Base-by-base conservation (phyloP, 2,329 filamentous ascomycete genomes). In the Colletotrichum melonis region DNA sequence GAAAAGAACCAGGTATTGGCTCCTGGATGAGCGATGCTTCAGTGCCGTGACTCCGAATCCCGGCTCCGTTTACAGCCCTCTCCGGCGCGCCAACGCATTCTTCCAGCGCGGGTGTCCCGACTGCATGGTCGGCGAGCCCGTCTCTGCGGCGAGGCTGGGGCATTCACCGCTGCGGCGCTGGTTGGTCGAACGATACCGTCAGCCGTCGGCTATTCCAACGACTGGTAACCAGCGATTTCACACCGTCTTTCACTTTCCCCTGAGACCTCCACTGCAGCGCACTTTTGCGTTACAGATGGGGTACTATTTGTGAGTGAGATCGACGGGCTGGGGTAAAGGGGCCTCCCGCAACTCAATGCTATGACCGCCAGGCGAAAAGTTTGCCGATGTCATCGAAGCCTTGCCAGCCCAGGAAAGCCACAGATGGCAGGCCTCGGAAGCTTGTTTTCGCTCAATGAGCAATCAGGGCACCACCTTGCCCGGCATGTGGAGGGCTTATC, bases 301-400 rank as follows among this genome's bases (percentile, higher is more conserved):
- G 60, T 35, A 46, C 46, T 30, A 42, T 55, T 59, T 52, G 42
- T 28, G n/a, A 64, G 54, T 60, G 58, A 60, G 70, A 73, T 65
- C 55, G 70, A 35, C 66, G 30, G 19, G 55, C 24, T 73, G 66
- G 70, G 65, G 66, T 63, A 63, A 59, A 69, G 55, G 54, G 59
- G 66, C 42, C 55, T 73, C 70, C 66, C 70, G 66, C 26, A 73
- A 73, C 59, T 69, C 35, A 73, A 69, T 73, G 66, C 65, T 60
- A 56, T 64, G 66, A 64, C 66, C 54, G 24, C 30, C 8, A 28
- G 52, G 24, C 42, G 59, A 59, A n/a, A 49, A 60, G 24, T 73
- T 30, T 73, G 70, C 54, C 55, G 42, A 69, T 72, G 54, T 56
- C 57, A 38, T 49, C 8, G 14, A 30, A 38, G 42, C 56, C 26